phyloP scores from a whole-genome alignment of 2,329 filamentous ascomycete genomes.

The Geosmithia putterillii region DNA sequence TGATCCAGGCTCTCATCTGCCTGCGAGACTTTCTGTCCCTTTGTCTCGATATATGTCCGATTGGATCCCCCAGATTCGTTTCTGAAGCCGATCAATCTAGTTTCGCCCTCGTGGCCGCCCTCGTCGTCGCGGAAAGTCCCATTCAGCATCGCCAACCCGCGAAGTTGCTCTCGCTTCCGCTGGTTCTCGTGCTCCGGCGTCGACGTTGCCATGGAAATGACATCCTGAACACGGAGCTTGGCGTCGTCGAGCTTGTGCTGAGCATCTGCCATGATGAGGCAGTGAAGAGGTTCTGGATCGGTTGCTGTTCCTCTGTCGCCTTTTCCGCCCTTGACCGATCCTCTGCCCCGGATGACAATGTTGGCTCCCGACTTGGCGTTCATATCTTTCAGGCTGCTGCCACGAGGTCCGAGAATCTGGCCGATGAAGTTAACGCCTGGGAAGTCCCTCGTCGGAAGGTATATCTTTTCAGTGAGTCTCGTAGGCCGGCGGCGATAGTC shows the following conservation, averaged over 20 bases:
- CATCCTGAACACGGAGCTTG: slow-evolving; percentile 63
- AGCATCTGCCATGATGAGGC: slow-evolving; percentile 70
- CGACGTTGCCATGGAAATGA: slow-evolving; percentile 67
- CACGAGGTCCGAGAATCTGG: slow-evolving; percentile 73
- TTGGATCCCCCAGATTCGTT: neutral
- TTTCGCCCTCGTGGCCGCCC: slow-evolving; percentile 3
- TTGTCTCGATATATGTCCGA: neutral
- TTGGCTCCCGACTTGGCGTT: slow-evolving; percentile 64
- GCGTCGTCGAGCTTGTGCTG: slow-evolving; percentile 67
- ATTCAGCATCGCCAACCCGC: slow-evolving; percentile 67
- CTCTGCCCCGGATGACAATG: slow-evolving; percentile 72
- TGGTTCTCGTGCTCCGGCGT: slow-evolving; percentile 71
- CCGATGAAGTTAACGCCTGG: slow-evolving; percentile 85
- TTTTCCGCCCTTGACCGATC: slow-evolving; percentile 74
- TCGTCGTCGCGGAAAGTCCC: slow-evolving; percentile 73
- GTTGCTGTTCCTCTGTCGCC: slow-evolving; percentile 61
- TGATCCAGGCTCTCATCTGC: neutral
- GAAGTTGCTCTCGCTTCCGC: slow-evolving; percentile 67
- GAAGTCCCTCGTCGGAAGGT: slow-evolving; percentile 74
- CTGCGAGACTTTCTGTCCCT: neutral
- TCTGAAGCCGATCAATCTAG: neutral
- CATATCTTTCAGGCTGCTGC: slow-evolving; percentile 73
- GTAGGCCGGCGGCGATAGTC: slow-evolving; percentile 60
- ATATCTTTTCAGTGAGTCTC: slow-evolving; percentile 75
- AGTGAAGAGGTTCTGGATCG: slow-evolving; percentile 69